These are phyloP conservation scores for Penicillium paxilli DNA, from an alignment of 495 filamentous ascomycete species.

Conservation along the genomic window DNA sequence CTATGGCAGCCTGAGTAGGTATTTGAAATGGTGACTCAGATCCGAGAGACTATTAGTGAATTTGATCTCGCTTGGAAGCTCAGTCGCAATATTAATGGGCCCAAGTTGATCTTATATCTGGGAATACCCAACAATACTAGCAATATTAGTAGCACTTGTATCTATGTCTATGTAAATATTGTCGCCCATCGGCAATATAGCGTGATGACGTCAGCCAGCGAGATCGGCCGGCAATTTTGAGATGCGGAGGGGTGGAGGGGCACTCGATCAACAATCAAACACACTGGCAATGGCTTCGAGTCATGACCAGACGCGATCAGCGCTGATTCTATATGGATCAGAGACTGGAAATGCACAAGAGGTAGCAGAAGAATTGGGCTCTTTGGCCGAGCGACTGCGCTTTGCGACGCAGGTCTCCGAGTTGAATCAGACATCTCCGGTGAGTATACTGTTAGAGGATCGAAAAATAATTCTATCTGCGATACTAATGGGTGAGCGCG, in stretches of 20 bases:
- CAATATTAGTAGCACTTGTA: too few relatives aligned
- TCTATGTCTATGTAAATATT: background rate
- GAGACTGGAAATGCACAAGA: conserved; percentile 95
- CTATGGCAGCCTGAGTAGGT: too few relatives aligned
- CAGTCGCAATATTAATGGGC: too few relatives aligned
- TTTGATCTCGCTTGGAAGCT: too few relatives aligned
- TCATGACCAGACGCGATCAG: conserved; percentile 44
- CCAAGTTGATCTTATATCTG: too few relatives aligned
- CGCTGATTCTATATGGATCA: conserved; percentile 85
- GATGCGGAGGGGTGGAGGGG: conserved; percentile 16
- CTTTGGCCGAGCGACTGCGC: conserved; percentile 68
- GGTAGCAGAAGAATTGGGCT: conserved; percentile 78
- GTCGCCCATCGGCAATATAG: conserved; percentile 1
- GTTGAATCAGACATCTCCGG: conserved; percentile 73
- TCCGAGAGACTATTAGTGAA: too few relatives aligned
- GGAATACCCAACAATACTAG: too few relatives aligned
- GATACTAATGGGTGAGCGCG: background rate
- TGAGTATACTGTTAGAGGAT: conserved; percentile 42
- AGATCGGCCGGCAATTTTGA: conserved; percentile 18
- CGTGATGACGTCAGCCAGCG: conserved; percentile 30
- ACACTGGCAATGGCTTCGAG: conserved; percentile 22
- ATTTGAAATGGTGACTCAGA: too few relatives aligned
- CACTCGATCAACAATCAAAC: conserved; percentile 2
- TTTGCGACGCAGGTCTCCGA: conserved; percentile 73
- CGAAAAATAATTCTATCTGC: background rate